Percentiles rank a stretch among this genome's conserved stretches.
Conservation (phyloP, 2,329 filamentous ascomycete genomes). For the Pseudogymnoascus sp. region DNA sequence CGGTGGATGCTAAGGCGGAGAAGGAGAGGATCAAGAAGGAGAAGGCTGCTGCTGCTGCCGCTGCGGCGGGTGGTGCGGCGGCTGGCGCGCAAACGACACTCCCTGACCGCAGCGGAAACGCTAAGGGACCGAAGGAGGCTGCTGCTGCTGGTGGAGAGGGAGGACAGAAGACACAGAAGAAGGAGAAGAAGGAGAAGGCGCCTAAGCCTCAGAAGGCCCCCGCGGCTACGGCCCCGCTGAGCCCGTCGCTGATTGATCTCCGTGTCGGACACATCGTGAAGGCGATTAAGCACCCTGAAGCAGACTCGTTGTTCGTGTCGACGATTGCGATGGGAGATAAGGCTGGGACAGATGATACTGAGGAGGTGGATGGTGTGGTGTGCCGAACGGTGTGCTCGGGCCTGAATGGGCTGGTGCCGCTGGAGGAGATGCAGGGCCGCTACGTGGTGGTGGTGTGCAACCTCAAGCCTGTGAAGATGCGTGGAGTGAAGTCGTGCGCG, state of each 20-base stretch:
- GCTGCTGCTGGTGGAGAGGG: constrained; percentile 30
- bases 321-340: constrained; percentile 92
- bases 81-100: constrained; percentile 43
- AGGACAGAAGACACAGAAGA: constrained; percentile 54
- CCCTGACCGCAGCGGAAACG: constrained; percentile 52
- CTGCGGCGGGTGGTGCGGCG: constrained; percentile 31
- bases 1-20: constrained; percentile 85
- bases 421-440: constrained; percentile 94
- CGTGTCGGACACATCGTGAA: constrained; percentile 97
- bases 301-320: constrained; percentile 90
- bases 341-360: constrained; percentile 78
- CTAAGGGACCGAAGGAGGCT: constrained; percentile 35
- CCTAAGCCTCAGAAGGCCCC: constrained; percentile 65
- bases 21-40: constrained; percentile 97
- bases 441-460: constrained; percentile 96
- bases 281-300: constrained; percentile 90
- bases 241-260: constrained; percentile 83
- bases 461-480: constrained; percentile 98
- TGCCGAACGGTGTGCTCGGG: constrained; percentile 96
- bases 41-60: constrained; percentile 64
- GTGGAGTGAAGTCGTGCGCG: constrained; percentile 70
- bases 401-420: constrained; percentile 82
- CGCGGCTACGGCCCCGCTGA: constrained; percentile 65
- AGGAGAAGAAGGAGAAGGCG: constrained; percentile 86
- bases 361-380: constrained; percentile 83